phyloP scores from a whole-genome alignment of 1,139 yeast genomes.

The Fermentozyma sake region DNA sequence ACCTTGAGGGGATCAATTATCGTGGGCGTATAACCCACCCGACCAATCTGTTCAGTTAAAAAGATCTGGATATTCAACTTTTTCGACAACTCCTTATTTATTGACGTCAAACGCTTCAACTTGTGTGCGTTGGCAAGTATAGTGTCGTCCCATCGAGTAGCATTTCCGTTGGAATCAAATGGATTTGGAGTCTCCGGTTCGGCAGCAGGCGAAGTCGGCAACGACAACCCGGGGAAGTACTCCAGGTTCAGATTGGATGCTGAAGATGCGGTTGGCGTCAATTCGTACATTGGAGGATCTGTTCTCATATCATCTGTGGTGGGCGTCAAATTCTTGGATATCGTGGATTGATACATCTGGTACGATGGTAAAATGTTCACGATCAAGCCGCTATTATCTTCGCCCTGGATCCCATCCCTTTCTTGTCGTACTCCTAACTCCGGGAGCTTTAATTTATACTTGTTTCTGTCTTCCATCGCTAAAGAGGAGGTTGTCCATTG shows the following conservation, averaged over 20 bases:
- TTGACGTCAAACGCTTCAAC: slow-evolving; percentile 27
- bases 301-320: slow-evolving; percentile 26
- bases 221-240: slow-evolving; percentile 15
- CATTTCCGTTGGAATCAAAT: slow-evolving; percentile 4
- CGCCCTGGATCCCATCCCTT: slow-evolving; percentile 3
- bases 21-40: slow-evolving; percentile 25
- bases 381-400: slow-evolving; percentile 23
- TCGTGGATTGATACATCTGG: slow-evolving; percentile 38
- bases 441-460: slow-evolving; percentile 15
- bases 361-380: slow-evolving; percentile 41
- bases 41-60: slow-evolving; percentile 30
- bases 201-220: slow-evolving; percentile 18
- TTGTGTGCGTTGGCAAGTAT: slow-evolving; percentile 35
- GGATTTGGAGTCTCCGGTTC: slow-evolving; percentile 1
- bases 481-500: too few species aligned
- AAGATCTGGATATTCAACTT: slow-evolving; percentile 23
- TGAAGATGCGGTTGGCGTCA: slow-evolving; percentile 20
- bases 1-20: slow-evolving; percentile 24
- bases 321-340: slow-evolving; percentile 34
- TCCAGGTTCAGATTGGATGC: slow-evolving; percentile 14
- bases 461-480: slow-evolving; percentile 13
- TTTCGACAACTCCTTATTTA: slow-evolving; percentile 26
- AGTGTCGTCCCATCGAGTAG: slow-evolving; percentile 23
- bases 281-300: slow-evolving; percentile 36
- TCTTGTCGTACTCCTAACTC: slow-evolving; percentile 7